These are phyloP conservation scores for Lycium barbarum DNA, from an alignment of 257 asterid genomes.

Conservation along the genomic window DNA sequence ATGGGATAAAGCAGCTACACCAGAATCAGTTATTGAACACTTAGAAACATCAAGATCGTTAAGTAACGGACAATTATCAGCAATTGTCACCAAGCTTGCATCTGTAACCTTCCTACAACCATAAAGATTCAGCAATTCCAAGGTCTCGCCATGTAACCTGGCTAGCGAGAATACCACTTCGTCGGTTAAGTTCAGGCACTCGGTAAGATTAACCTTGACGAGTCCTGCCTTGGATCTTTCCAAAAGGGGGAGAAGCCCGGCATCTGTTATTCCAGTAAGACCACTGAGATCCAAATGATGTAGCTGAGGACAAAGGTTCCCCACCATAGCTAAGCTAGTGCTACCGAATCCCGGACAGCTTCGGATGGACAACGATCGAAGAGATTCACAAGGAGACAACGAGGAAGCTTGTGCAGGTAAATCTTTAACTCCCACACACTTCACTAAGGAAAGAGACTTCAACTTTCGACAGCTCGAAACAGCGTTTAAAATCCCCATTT, in stretches of 20 bases:
- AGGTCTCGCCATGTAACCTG: conserved; percentile 62
- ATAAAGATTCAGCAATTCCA: conserved; percentile 74
- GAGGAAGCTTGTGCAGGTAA: conserved; percentile 48
- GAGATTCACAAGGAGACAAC: conserved; percentile 78
- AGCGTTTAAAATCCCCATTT: conserved; percentile 63
- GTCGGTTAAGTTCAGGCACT: conserved; percentile 69
- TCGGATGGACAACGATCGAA: conserved; percentile 68
- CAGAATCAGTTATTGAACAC: conserved; percentile 73
- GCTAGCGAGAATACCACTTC: conserved; percentile 57
- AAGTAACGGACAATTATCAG: conserved; percentile 62
- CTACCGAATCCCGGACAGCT: conserved; percentile 85
- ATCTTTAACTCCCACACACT: conserved; percentile 82
- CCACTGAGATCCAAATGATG: conserved; percentile 83
- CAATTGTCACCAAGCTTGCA: conserved; percentile 66
- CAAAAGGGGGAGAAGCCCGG: conserved; percentile 72
- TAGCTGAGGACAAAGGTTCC: conserved; percentile 80
- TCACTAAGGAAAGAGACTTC: conserved; percentile 71
- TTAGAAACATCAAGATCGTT: conserved; percentile 78
- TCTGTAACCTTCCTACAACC: conserved; percentile 78
- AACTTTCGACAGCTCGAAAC: conserved; percentile 68
- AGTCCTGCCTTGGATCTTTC: conserved; percentile 68
- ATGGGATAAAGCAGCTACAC: conserved; percentile 62
- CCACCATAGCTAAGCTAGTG: conserved; percentile 75
- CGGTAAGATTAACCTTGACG: conserved; percentile 67
- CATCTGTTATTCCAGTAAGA: conserved; percentile 70